Conservation (phyloP, 768 basidiomycete species). For the Naganishia vaughanmartiniae region DNA sequence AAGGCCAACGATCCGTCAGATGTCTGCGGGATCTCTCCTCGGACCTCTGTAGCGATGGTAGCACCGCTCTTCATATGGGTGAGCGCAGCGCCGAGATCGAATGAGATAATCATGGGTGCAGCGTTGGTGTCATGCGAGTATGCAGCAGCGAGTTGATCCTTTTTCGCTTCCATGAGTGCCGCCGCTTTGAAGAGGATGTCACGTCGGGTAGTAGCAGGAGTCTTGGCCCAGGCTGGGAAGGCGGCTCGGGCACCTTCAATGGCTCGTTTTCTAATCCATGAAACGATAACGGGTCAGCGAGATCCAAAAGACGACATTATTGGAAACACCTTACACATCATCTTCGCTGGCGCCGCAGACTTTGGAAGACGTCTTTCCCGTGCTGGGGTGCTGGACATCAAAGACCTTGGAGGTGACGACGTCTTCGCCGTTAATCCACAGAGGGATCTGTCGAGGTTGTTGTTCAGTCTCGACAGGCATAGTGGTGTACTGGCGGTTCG, state of each 20-base stretch:
- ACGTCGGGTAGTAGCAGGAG: slow-evolving; percentile 25
- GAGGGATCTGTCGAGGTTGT: slow-evolving; percentile 21
- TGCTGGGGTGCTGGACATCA: slow-evolving; percentile 22
- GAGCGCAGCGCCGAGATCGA: slow-evolving; percentile 7
- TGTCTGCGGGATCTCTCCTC: slow-evolving; percentile 40
- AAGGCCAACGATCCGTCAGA: slow-evolving; percentile 34
- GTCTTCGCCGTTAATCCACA: slow-evolving; percentile 29
- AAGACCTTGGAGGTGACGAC: slow-evolving; percentile 11
- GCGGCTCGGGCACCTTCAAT: slow-evolving; percentile 20
- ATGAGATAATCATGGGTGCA: slow-evolving; percentile 5
- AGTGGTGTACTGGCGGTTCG: not conserved
- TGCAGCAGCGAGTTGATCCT: slow-evolving; percentile 21
- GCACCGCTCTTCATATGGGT: slow-evolving; percentile 27
- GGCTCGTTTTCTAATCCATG: not conserved
- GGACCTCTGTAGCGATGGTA: slow-evolving; percentile 23
- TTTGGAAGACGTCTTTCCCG: slow-evolving; percentile 3
- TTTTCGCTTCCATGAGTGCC: slow-evolving; percentile 13
- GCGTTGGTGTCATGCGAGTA: slow-evolving; percentile 24
- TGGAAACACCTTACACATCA: slow-evolving; percentile 10
- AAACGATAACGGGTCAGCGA: not conserved
- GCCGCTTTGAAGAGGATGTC: slow-evolving; percentile 30
- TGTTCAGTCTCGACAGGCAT: slow-evolving; percentile 12
- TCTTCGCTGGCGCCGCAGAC: slow-evolving; percentile 20
- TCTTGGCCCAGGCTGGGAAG: slow-evolving; percentile 19
- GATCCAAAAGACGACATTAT: not conserved